Evolutionary conservation across 352 stramenopile genomes (phyloP).

Genomic region (Phytopythium oedochilum): DNA sequence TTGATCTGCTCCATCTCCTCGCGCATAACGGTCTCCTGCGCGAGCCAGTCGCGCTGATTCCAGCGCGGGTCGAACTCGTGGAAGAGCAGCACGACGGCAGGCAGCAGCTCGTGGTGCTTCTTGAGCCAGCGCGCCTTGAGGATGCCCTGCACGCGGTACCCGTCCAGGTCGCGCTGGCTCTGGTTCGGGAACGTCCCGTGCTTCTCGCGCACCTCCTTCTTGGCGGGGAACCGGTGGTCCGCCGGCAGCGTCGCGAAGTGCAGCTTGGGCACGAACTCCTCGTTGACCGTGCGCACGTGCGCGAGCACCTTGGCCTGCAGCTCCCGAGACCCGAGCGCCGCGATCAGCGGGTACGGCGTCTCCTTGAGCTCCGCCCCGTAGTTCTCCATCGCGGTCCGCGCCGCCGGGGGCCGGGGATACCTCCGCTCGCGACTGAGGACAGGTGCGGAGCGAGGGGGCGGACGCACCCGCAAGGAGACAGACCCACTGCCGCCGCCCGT

Average conservation of each 20-base stretch:
- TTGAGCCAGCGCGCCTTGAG: constrained; percentile 83
- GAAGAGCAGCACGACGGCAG: constrained; percentile 76
- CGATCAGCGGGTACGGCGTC: constrained; percentile 83
- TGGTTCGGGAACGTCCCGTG: constrained; percentile 82
- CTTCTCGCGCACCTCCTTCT: constrained; percentile 85
- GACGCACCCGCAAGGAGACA: too few relatives aligned
- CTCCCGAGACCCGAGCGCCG: constrained; percentile 66
- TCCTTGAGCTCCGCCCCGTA: constrained; percentile 83
- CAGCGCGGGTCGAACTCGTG: constrained; percentile 82
- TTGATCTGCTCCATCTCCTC: constrained; percentile 78
- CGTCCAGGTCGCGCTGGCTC: constrained; percentile 80
- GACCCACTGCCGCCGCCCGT: too few relatives aligned
- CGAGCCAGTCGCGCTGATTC: constrained; percentile 63
- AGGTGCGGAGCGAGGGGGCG: too few relatives aligned
- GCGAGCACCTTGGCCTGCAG: constrained; percentile 71
- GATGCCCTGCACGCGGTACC: constrained; percentile 59
- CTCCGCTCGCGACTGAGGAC: too few relatives aligned
- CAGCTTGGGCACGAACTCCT: constrained; percentile 80
- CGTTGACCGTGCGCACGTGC: constrained; percentile 65
- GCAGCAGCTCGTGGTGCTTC: constrained; percentile 82
- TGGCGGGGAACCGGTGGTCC: constrained; percentile 72
- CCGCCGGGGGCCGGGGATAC: too few relatives aligned
- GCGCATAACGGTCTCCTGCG: constrained; percentile 57
- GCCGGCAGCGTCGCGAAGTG: constrained; percentile 65
- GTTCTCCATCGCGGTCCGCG: constrained; percentile 61